Evolutionary conservation across 305 asterid genomes (phyloP).

Genomic region (Fraxinus greggii): DNA sequence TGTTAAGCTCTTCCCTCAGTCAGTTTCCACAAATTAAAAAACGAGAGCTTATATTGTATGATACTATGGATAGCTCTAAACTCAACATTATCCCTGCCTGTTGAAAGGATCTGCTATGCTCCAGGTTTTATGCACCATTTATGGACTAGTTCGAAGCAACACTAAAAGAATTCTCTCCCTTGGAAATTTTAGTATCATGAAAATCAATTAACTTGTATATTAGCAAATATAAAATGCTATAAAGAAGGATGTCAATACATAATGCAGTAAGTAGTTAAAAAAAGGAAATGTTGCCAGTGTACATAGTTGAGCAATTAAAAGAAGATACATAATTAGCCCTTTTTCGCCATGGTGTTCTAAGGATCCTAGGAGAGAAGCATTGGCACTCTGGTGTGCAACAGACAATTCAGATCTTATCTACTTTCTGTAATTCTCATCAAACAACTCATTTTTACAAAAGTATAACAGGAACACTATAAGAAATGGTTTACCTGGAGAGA

Average conservation of each 20-base stretch:
- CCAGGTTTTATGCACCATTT: background rate
- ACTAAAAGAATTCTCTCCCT: background rate
- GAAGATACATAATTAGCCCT: background rate
- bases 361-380: background rate
- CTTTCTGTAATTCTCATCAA: background rate
- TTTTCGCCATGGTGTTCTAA: background rate
- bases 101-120: background rate
- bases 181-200: constrained; percentile 6
- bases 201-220: background rate
- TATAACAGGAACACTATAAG: background rate
- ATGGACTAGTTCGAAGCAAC: constrained; percentile 13
- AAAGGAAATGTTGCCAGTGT: background rate
- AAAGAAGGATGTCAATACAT: background rate
- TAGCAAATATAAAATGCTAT: background rate
- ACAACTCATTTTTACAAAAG: background rate
- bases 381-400: background rate
- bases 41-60: background rate
- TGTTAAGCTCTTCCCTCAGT: background rate
- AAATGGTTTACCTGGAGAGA: constrained; percentile 70
- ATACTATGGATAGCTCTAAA: background rate
- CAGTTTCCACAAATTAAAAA: background rate
- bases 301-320: background rate
- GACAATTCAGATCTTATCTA: background rate
- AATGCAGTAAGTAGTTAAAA: constrained; percentile 3
- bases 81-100: constrained; percentile 6